Percentiles rank a stretch among this genome's conserved stretches.
phyloP scores from a whole-genome alignment of 148 eudicot species.

The Bassia scoparia region DNA sequence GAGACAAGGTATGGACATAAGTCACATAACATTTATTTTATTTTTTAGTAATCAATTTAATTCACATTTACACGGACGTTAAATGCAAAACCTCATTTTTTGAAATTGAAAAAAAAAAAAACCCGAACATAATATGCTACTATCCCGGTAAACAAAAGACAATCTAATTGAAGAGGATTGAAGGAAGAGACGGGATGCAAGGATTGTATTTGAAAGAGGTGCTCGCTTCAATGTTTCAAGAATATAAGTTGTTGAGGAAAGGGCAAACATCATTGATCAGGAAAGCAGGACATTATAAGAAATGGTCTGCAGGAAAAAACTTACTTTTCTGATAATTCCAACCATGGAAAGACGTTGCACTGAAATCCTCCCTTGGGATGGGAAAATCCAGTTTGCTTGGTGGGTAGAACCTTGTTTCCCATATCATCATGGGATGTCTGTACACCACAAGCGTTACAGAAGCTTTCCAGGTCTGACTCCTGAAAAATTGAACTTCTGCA shows the following conservation, averaged over 20 bases:
- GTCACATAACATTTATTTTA: too few relatives aligned
- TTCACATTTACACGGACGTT: too few relatives aligned
- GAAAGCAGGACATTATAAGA: neutral
- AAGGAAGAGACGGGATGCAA: neutral
- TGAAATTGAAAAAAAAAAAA: too few relatives aligned
- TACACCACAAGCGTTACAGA: conserved; percentile 77
- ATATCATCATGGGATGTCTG: conserved; percentile 48
- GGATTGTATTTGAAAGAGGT: neutral
- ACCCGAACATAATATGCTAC: too few relatives aligned
- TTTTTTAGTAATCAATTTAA: too few relatives aligned
- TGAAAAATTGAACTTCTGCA: conserved; percentile 24
- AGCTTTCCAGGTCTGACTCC: conserved; percentile 72
- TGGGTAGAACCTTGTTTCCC: conserved; percentile 56
- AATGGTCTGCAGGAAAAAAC: neutral
- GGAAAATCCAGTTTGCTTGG: conserved; percentile 65
- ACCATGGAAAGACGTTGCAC: conserved; percentile 37
- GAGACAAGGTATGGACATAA: too few relatives aligned
- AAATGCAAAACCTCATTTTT: too few relatives aligned
- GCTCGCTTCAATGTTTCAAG: neutral
- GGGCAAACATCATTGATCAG: neutral
- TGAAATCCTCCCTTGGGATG: conserved; percentile 44
- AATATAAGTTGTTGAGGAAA: neutral
- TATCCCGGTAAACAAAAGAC: neutral
- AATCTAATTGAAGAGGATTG: neutral
- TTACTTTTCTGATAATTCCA: conserved; percentile 39